These are phyloP conservation scores for Pseudogymnoascus sp. DNA, from an alignment of 2,329 filamentous ascomycete genomes.

Conservation along the genomic window DNA sequence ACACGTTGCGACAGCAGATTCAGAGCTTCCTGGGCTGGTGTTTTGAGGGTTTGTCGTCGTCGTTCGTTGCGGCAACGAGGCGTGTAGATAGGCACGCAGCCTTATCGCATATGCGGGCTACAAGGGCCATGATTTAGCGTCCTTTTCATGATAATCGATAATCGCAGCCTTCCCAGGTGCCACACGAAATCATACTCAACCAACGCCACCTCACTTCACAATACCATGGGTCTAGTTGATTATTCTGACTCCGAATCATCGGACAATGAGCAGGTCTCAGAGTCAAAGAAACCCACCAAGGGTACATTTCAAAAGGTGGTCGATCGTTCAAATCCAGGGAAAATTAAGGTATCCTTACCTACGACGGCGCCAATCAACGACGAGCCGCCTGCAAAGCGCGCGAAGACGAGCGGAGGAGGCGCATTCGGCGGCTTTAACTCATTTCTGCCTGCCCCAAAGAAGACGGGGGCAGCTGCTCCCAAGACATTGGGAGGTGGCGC, in stretches of 20 bases:
- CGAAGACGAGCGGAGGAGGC: slow-evolving; percentile 47
- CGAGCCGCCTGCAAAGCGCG: slow-evolving; percentile 63
- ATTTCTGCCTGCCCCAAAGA: slow-evolving; percentile 77
- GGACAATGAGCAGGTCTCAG: slow-evolving; percentile 38
- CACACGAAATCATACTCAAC: not conserved
- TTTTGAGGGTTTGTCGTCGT: not conserved
- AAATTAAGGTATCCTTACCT: slow-evolving; percentile 75
- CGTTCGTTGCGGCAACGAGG: not conserved
- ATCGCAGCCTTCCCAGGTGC: slow-evolving; percentile 1
- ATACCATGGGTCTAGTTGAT: slow-evolving; percentile 54
- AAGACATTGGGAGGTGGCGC: slow-evolving; percentile 27
- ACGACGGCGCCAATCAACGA: slow-evolving; percentile 38
- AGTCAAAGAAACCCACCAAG: slow-evolving; percentile 31
- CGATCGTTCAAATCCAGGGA: slow-evolving; percentile 71
- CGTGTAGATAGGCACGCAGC: slow-evolving; percentile 4
- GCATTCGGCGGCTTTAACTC: slow-evolving; percentile 77
- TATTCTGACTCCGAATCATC: slow-evolving; percentile 57
- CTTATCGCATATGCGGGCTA: slow-evolving; percentile 8
- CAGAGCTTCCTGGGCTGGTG: not conserved
- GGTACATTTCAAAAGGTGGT: slow-evolving; percentile 70
- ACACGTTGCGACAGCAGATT: slow-evolving; percentile 1
- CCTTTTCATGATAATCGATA: not conserved
- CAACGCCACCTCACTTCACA: not conserved
- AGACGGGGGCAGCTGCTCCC: slow-evolving; percentile 35
- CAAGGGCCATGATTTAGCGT: not conserved